phyloP scores from a whole-genome alignment of 306 rosid genomes.

The Rosa rugosa region DNA sequence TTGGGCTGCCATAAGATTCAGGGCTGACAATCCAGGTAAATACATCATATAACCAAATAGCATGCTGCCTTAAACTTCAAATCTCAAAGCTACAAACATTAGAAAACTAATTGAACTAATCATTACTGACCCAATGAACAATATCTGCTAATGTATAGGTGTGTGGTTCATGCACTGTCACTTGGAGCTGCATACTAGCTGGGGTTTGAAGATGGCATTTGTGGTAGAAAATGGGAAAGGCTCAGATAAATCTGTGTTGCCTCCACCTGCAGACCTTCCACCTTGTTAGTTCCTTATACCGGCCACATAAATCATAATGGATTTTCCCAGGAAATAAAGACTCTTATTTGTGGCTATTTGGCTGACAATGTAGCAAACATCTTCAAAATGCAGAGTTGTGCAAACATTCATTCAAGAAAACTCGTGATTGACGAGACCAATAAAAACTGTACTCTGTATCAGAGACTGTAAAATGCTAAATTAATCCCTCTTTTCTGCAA shows the following conservation, averaged over 20 bases:
- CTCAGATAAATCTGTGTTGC: background rate
- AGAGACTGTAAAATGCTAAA: too few relatives aligned
- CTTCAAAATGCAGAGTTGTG: background rate
- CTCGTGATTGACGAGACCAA: too few relatives aligned
- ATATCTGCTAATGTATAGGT: background rate
- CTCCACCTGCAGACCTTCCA: slow-evolving; percentile 23
- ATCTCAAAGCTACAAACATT: background rate
- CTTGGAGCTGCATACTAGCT: slow-evolving; percentile 20
- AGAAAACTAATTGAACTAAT: background rate
- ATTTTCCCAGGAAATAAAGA: background rate
- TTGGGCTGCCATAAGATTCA: slow-evolving; percentile 34
- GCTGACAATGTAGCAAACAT: background rate
- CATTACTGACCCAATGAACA: background rate
- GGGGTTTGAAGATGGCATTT: slow-evolving; percentile 24
- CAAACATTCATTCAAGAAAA: background rate
- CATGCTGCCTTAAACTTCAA: background rate
- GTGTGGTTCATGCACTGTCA: slow-evolving; percentile 28
- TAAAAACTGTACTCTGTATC: too few relatives aligned
- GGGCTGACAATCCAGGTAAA: slow-evolving; percentile 39
- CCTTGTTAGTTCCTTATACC: background rate
- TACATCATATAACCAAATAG: background rate
- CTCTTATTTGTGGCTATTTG: background rate
- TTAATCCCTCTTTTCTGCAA: too few relatives aligned
- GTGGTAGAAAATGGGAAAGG: slow-evolving; percentile 21
- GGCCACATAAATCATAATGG: background rate